phyloP scores from a whole-genome alignment of 495 filamentous ascomycete species.

The Aspergillus cavernicola region DNA sequence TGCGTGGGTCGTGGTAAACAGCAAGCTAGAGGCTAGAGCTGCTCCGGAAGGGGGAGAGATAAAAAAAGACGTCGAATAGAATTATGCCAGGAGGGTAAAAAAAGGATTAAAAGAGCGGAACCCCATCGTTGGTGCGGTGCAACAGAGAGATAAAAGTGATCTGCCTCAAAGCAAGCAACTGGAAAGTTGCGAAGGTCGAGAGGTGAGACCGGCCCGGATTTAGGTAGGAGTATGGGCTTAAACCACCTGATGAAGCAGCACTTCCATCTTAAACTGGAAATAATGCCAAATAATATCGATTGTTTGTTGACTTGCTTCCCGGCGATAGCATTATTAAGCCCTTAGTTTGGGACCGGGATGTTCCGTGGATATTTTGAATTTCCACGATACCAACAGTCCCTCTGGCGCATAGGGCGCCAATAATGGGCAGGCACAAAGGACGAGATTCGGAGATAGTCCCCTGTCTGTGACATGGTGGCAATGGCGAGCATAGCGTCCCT shows the following conservation, averaged over 20 bases:
- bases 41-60: neutral
- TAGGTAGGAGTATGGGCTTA: constrained; percentile 10
- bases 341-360: neutral
- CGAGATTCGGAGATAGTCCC: neutral
- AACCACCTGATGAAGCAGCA: constrained; percentile 5
- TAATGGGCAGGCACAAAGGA: constrained; percentile 5
- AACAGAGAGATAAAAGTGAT: constrained; percentile 7
- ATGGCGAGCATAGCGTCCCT: constrained; percentile 12
- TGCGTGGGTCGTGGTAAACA: constrained; percentile 22
- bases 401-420: constrained; percentile 7
- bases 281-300: constrained; percentile 2
- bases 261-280: neutral
- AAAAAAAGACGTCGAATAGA: constrained; percentile 2
- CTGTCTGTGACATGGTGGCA: neutral
- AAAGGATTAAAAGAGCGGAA: constrained; percentile 13
- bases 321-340: neutral
- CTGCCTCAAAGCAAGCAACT: constrained; percentile 1
- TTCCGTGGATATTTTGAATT: neutral
- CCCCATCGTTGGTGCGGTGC: constrained; percentile 5
- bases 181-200: constrained; percentile 7
- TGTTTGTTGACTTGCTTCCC: neutral
- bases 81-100: constrained; percentile 8
- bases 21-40: constrained; percentile 6
- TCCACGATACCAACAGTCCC: constrained; percentile 6
- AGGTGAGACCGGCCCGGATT: constrained; percentile 14